Evolutionary conservation across 2,329 filamentous ascomycete genomes (phyloP).

Genomic region (Pseudogymnoascus sp.): DNA sequence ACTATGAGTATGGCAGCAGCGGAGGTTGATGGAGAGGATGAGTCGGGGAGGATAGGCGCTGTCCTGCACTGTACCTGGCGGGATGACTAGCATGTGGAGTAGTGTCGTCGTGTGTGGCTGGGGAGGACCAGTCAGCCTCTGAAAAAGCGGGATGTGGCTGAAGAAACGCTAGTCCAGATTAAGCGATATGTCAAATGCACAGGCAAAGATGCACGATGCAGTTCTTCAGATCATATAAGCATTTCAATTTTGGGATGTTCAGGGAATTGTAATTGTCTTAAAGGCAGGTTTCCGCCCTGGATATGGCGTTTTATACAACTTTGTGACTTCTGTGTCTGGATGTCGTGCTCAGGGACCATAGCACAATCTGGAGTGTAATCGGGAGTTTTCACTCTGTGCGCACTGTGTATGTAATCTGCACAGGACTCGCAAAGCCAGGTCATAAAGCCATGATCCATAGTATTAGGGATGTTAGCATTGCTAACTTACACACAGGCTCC

Average conservation of each 20-base stretch:
- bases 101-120: neutral
- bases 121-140: neutral
- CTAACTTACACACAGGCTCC: neutral
- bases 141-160: neutral
- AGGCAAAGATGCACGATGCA: neutral
- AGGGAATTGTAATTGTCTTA: neutral
- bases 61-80: constrained; percentile 2
- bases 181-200: neutral
- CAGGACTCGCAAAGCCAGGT: neutral
- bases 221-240: neutral
- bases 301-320: neutral
- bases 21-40: neutral
- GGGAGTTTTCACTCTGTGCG: neutral
- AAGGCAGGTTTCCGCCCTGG: neutral
- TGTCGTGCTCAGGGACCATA: neutral
- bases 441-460: neutral
- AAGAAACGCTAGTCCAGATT: neutral
- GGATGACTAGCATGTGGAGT: constrained; percentile 1
- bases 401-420: neutral
- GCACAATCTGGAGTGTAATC: neutral
- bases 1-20: neutral
- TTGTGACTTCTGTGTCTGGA: neutral
- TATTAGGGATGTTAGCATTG: neutral
- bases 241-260: neutral
- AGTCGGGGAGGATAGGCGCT: neutral